Conservation (phyloP, 1,284 basidiomycete genomes). For the Trametes polyzona region DNA sequence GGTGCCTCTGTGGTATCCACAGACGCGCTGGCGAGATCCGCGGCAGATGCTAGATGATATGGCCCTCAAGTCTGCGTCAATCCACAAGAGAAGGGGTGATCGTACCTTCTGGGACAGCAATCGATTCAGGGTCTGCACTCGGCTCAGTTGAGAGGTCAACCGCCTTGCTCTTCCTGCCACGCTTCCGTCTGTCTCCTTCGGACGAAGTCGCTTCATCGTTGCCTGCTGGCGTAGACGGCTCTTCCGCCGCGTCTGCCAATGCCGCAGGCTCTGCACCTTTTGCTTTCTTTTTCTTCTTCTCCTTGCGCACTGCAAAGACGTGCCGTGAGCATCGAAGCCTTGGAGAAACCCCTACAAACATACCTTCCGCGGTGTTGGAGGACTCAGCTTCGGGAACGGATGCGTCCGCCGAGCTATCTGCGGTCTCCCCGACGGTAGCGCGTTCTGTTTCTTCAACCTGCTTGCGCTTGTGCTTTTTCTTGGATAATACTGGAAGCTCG, state of each 20-base stretch:
- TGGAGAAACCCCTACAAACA: too few species aligned
- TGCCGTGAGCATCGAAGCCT: background rate
- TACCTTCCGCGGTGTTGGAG: background rate
- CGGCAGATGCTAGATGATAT: background rate
- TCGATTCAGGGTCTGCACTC: background rate
- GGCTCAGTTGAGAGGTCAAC: background rate
- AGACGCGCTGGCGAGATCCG: background rate
- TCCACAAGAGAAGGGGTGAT: background rate
- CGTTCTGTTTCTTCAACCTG: background rate
- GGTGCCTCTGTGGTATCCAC: background rate
- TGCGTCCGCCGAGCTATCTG: background rate
- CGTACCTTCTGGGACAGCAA: background rate
- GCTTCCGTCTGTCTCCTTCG: background rate
- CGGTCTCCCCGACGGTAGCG: too few species aligned
- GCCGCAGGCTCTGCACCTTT: background rate
- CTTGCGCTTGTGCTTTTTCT: slow-evolving; percentile 11
- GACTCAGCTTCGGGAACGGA: background rate
- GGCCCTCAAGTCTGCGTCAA: too few species aligned
- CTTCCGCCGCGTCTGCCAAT: background rate
- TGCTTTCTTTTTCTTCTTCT: slow-evolving; percentile 2
- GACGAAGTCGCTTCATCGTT: background rate
- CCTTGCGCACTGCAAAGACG: background rate
- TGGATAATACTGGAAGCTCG: background rate
- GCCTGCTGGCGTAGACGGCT: background rate
- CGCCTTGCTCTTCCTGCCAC: background rate